Percentiles rank a stretch among this genome's conserved stretches.
Evolutionary conservation across 345 rosid genomes (phyloP).

Genomic region (Lepidium africanum): DNA sequence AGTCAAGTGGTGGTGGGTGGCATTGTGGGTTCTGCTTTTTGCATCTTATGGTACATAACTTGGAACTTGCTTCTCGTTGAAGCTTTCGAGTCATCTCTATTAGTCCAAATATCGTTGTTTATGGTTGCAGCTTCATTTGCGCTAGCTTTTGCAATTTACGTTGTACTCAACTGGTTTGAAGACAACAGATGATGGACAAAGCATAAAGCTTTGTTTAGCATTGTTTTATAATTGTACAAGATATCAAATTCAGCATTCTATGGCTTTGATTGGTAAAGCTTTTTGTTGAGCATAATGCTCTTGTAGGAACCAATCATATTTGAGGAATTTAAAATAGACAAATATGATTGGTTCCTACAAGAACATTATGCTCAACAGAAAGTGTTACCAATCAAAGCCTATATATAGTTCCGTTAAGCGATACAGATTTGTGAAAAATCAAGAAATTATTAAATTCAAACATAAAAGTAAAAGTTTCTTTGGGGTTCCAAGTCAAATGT

Average conservation of each 20-base stretch:
- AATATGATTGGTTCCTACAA: no score
- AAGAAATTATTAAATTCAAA: neutral
- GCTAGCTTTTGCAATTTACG: conserved; percentile 37
- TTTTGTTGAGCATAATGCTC: no score
- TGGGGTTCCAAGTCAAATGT: neutral
- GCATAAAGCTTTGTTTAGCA: neutral
- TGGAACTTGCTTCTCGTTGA: conserved; percentile 48
- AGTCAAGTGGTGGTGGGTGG: conserved; percentile 74
- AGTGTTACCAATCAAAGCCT: no score
- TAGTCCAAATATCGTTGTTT: conserved; percentile 37
- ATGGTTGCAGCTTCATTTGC: conserved; percentile 36
- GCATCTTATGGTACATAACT: conserved; percentile 45
- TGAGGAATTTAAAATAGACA: no score
- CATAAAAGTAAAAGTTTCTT: neutral
- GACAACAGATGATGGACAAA: conserved; percentile 28
- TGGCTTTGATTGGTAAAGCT: no score
- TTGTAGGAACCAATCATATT: no score
- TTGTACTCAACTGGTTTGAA: conserved; percentile 44
- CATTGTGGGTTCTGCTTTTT: conserved; percentile 41
- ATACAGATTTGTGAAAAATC: neutral
- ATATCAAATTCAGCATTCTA: neutral
- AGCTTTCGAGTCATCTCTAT: conserved; percentile 47
- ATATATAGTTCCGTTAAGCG: neutral
- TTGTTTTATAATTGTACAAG: neutral
- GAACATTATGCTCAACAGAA: no score